phyloP scores from a whole-genome alignment of 495 filamentous ascomycete species.

The Xylaria telfairii region DNA sequence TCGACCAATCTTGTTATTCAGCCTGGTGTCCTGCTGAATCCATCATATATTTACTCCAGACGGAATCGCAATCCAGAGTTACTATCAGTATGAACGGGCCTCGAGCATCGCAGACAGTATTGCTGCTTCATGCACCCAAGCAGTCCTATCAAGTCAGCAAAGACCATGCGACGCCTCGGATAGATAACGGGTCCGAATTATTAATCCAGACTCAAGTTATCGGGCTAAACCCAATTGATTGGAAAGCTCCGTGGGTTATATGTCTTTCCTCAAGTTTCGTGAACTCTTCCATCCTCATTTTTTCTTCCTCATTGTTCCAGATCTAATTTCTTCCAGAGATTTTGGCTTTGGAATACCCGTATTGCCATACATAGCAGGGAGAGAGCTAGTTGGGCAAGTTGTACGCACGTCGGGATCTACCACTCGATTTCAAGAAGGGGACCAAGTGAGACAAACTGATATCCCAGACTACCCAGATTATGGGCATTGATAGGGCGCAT shows the following conservation, averaged over 20 bases:
- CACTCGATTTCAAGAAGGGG: constrained; percentile 58
- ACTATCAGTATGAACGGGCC: constrained; percentile 10
- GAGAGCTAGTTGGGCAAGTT: constrained; percentile 67
- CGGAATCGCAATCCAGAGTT: background rate
- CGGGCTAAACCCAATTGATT: constrained; percentile 75
- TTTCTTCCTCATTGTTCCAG: constrained; percentile 12
- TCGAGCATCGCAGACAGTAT: constrained; percentile 45
- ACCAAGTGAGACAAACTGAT: constrained; percentile 49
- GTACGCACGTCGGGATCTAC: constrained; percentile 50
- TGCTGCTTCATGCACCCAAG: constrained; percentile 50
- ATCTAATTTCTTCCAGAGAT: constrained; percentile 48
- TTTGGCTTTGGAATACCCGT: constrained; percentile 70
- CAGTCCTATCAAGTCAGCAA: constrained; percentile 49
- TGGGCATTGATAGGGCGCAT: constrained; percentile 6
- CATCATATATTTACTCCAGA: constrained; percentile 4
- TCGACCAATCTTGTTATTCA: constrained; percentile 11
- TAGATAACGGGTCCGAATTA: constrained; percentile 62
- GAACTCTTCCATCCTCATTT: constrained; percentile 13
- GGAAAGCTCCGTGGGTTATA: constrained; percentile 69
- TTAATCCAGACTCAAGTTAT: constrained; percentile 52
- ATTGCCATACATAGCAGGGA: constrained; percentile 70
- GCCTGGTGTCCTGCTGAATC: constrained; percentile 1
- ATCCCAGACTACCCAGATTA: background rate
- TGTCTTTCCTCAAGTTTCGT: constrained; percentile 17
- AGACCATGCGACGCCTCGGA: constrained; percentile 59